Conservation (phyloP, 768 basidiomycete genomes). For the Podaxis mareebaensis region DNA sequence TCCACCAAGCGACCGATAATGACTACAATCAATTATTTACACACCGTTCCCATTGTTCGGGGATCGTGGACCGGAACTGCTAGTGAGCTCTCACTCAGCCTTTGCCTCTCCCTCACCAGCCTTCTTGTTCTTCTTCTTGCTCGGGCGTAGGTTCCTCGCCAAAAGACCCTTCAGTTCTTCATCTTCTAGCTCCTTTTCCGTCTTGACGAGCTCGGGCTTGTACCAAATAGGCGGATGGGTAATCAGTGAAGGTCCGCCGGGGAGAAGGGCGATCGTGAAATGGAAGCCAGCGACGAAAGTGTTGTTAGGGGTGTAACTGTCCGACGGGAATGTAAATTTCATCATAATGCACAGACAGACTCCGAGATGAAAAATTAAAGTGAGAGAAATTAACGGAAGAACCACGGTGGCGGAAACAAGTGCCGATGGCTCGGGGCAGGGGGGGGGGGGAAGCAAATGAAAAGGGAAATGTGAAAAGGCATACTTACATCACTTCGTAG, state of each 20-base stretch:
- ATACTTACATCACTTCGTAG: slow-evolving; percentile 87
- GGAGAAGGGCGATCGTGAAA: slow-evolving; percentile 92
- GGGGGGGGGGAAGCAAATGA: not conserved
- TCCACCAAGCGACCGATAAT: not conserved
- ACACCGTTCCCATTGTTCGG: slow-evolving; percentile 27
- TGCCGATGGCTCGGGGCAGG: not conserved
- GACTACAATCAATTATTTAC: slow-evolving; percentile 19
- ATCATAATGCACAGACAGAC: not conserved
- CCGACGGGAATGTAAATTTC: not conserved
- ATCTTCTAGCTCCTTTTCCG: slow-evolving; percentile 87
- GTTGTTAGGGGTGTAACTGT: slow-evolving; percentile 75
- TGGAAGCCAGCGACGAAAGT: slow-evolving; percentile 95
- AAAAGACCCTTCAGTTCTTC: slow-evolving; percentile 81
- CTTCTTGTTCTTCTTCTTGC: slow-evolving; percentile 92
- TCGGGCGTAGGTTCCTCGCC: slow-evolving; percentile 78
- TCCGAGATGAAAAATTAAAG: not conserved
- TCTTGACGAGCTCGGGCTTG: slow-evolving; percentile 87
- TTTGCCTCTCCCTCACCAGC: slow-evolving; percentile 43
- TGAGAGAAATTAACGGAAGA: not conserved
- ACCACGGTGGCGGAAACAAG: not conserved
- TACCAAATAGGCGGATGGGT: slow-evolving; percentile 92
- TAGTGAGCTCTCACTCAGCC: slow-evolving; percentile 18
- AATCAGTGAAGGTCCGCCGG: slow-evolving; percentile 85
- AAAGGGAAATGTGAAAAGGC: not conserved
- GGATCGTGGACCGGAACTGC: not conserved